Evolutionary conservation across 176 grass and related monocot genomes (phyloP).

Genomic region (Coix lacrymajobi): DNA sequence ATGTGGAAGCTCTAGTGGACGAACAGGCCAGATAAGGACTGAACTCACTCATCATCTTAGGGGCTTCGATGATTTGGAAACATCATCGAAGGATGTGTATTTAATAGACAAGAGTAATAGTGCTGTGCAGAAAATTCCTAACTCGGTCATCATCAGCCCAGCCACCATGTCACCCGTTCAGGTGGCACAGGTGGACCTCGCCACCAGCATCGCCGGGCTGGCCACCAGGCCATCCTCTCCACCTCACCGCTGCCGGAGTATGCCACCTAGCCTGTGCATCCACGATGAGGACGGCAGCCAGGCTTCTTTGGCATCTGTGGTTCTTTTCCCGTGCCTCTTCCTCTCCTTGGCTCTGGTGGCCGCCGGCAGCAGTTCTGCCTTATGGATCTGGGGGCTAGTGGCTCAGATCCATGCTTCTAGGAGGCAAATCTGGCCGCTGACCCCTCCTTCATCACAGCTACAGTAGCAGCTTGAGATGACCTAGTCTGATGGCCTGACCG

Average conservation of each 20-base stretch:
- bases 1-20: background rate
- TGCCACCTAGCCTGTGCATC: background rate
- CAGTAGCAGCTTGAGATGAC: background rate
- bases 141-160: background rate
- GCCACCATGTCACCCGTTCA: background rate
- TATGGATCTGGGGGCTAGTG: background rate
- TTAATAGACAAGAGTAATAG: background rate
- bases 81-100: background rate
- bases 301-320: background rate
- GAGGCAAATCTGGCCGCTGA: background rate
- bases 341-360: background rate
- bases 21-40: background rate
- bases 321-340: background rate
- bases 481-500: background rate
- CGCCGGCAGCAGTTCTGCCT: background rate
- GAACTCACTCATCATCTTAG: background rate
- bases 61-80: background rate
- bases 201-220: background rate
- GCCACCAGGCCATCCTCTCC: background rate
- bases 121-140: background rate
- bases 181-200: background rate
- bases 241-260: background rate
- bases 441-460: background rate
- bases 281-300: background rate
- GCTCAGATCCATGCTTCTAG: background rate